These are phyloP conservation scores for Cyclotella choctawhatcheeana DNA, from an alignment of 108 stramenopile genomes.

Conservation along the genomic window DNA sequence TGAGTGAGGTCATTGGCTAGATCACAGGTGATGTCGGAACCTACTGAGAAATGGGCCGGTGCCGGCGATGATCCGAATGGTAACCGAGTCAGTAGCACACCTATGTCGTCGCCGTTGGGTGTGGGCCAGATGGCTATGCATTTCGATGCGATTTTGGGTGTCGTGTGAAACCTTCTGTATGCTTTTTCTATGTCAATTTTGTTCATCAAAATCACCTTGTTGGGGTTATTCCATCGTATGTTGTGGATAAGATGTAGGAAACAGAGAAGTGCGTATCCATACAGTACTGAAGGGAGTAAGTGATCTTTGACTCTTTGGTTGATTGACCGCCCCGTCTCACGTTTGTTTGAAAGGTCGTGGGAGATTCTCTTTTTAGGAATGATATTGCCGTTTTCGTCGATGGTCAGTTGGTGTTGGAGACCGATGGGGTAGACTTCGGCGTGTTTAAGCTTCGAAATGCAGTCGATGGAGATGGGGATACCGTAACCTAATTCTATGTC, in stretches of 20 bases:
- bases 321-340: neutral
- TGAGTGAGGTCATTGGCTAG: constrained; percentile 17
- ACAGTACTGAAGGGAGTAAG: neutral
- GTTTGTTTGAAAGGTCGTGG: constrained; percentile 18
- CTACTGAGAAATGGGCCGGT: constrained; percentile 12
- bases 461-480: constrained; percentile 11
- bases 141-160: neutral
- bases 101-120: constrained; percentile 5
- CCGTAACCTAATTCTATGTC: constrained; percentile 10
- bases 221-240: constrained; percentile 10
- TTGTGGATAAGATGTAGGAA: constrained; percentile 17
- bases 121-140: constrained; percentile 3
- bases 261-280: constrained; percentile 2
- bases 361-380: constrained; percentile 28
- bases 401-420: constrained; percentile 15
- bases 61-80: constrained; percentile 29
- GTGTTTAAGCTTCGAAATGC: constrained; percentile 8
- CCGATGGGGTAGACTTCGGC: constrained; percentile 30
- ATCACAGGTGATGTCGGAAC: constrained; percentile 20
- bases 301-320: constrained; percentile 18
- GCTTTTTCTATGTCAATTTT: constrained; percentile 31
- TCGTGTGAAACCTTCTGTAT: constrained; percentile 17
- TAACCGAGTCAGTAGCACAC: constrained; percentile 1
- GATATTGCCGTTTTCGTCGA: constrained; percentile 16
- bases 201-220: constrained; percentile 14